phyloP scores from a whole-genome alignment of 352 stramenopile genomes.

The Blastocystis sp. region DNA sequence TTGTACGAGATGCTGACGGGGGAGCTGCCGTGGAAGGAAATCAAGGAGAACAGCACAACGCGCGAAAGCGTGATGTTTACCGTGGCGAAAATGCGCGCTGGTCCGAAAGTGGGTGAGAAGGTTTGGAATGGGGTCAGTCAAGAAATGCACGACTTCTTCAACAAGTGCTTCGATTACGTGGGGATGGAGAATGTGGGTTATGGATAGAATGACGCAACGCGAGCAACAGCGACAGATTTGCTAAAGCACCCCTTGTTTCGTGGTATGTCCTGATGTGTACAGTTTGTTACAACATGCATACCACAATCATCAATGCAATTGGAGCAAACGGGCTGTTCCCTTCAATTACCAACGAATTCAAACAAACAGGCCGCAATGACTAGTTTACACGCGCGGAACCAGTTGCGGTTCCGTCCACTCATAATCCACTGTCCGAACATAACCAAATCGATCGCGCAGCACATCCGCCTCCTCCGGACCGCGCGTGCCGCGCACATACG shows the following conservation, averaged over 20 bases:
- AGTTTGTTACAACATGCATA: conserved; percentile 19
- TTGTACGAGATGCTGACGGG: conserved; percentile 49
- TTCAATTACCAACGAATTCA: background rate
- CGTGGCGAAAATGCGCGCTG: background rate
- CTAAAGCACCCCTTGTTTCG: conserved; percentile 36
- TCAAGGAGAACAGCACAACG: background rate
- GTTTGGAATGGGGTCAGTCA: conserved; percentile 1
- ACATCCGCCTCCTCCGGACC: conserved; percentile 85
- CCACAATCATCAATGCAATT: background rate
- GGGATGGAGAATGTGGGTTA: background rate
- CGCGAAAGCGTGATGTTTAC: conserved; percentile 34
- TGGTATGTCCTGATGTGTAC: background rate
- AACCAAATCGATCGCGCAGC: conserved; percentile 71
- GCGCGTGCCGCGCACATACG: conserved; percentile 87
- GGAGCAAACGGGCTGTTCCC: background rate
- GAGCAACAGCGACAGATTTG: conserved; percentile 16
- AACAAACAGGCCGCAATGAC: background rate
- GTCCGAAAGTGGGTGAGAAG: background rate
- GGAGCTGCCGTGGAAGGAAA: conserved; percentile 10
- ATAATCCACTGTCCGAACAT: conserved; percentile 47
- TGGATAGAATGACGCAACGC: conserved; percentile 24
- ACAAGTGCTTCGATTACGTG: conserved; percentile 17
- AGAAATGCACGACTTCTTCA: conserved; percentile 4
- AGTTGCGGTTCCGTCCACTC: conserved; percentile 61
- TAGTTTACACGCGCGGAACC: background rate